phyloP scores from a whole-genome alignment of 2,329 filamentous ascomycete species.

The Purpureocillium lavendulum region DNA sequence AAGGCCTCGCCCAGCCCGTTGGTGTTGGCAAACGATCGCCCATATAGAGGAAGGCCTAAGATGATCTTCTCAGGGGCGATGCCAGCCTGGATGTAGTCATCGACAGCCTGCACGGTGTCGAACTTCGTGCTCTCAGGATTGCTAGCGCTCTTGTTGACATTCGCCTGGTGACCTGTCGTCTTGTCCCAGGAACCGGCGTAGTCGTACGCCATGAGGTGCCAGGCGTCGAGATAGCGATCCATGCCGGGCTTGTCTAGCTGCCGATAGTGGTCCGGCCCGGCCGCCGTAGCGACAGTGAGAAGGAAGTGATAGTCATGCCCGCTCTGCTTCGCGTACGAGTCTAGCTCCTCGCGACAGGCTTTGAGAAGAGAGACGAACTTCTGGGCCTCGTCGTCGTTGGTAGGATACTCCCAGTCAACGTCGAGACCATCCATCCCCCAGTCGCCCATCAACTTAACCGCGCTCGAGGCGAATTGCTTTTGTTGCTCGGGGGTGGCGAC shows the following conservation, averaged over 20 bases:
- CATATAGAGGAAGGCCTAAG: constrained; percentile 71
- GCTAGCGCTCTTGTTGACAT: constrained; percentile 47
- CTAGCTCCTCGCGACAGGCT: constrained; percentile 33
- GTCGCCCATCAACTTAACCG: constrained; percentile 63
- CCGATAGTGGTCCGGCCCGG: constrained; percentile 38
- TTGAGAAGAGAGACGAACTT: constrained; percentile 33
- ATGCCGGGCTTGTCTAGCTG: constrained; percentile 44
- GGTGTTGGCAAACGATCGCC: constrained; percentile 64
- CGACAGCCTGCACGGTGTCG: constrained; percentile 57
- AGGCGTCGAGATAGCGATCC: constrained; percentile 48
- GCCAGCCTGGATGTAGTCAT: constrained; percentile 39
- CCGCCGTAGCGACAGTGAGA: constrained; percentile 42
- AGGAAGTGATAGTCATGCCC: constrained; percentile 37
- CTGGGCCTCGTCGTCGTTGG: constrained; percentile 26
- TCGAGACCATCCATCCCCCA: constrained; percentile 51
- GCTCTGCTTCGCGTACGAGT: constrained; percentile 29
- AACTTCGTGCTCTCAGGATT: constrained; percentile 56
- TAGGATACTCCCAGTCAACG: constrained; percentile 49
- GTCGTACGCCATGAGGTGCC: constrained; percentile 62
- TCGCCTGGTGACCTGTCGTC: constrained; percentile 59
- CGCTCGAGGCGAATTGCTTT: constrained; percentile 56
- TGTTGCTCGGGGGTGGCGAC: constrained; percentile 55
- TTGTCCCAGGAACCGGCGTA: constrained; percentile 61
- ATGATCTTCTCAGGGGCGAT: constrained; percentile 59
- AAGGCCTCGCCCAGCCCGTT: constrained; percentile 57